Evolutionary conservation across 208 protist genomes (phyloP), one percentile per base, ranked within the genome.

Genomic region (Trypanosoma lewisi): DNA sequence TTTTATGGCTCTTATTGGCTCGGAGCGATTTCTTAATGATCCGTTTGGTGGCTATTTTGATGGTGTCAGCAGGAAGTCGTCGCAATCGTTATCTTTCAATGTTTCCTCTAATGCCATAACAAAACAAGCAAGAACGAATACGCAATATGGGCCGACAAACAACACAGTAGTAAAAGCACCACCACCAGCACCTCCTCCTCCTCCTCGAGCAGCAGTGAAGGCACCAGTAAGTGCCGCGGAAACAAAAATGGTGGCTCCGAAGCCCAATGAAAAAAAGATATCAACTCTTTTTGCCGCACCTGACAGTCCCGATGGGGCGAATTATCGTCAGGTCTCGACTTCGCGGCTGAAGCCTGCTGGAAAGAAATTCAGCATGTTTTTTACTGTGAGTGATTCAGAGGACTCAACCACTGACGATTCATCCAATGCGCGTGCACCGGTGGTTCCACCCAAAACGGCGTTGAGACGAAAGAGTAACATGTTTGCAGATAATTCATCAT

Each of bases 1-100:
- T 12, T 70, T 80, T 39, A 74, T 87, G 49, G 72, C 77, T 21
- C 63, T 80, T 30, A 77, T 92, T 41, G 80, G 79, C 28, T 82
- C 80, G 5, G 48, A 67, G 11, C 56, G 52, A 1, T 92, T 92
- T 63, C 34, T 85, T 44, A 68, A 58, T 3, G 82, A 82, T 27
- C 73, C 80, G 1, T 85, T 80, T 50, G 63, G 70, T 25, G 85
- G 85, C 0, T 77, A 73, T 28, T 65, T 56, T 52, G 61, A 59
- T 37, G 55, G 33, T n/a, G 17, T 4, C 25, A 7, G 36, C 48
- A 57, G 47, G 34, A 28, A 21, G 12, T 36, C 52, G 4, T 28
- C 33, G 19, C 27, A 39, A 16, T 53, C 47, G 5, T 67, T 39
- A 9, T 31, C 54, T 14, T 47, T 42, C 3, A 33, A 54, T 7